Base-by-base conservation (phyloP, 202 grass and related monocot species). In the Digitaria exilis region DNA sequence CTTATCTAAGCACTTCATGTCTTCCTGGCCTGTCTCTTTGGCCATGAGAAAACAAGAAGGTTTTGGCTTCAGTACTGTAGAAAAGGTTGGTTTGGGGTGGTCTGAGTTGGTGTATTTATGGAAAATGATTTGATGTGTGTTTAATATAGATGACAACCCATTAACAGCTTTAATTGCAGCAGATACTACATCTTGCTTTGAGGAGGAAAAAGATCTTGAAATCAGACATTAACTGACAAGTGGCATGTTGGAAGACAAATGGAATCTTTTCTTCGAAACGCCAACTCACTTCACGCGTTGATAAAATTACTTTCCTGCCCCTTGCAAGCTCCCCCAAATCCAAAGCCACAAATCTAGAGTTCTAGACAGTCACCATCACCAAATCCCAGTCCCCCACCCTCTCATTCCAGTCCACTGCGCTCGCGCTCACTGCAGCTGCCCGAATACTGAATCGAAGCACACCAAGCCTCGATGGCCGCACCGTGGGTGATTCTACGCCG, bases 401-500 rank as follows among this genome's bases (percentile, higher is more conserved):
- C 57, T 3, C 31, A 21, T 3, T 63, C 60, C 6, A 39, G 7
- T 64, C 60, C 61, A 17, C 60, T 63, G 30, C 26, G 48, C 56
- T 26, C 34, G 39, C n/a, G 35, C 9, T 42, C 51, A 13, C 32
- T 41, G n/a, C 35, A 0, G 17, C 61, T 32, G 61, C 18, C 0
- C 14, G 42, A 46, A 42, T 13, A 42, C 65, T n/a, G 4, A 31
- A 45, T 16, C 5, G 75, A 76, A 63, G 75, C 39, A 2, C 22
- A 75, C 0, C 51, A 17, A 75, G 13, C 19, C 0, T 14, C 15
- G 22, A 44, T 50, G 59, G 76, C 26, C 5, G 42, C 42, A 28
- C 18, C 26, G 5, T 78, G 59, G 59, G 76, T 79, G 60, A 48
- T 79, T 21, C 60, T 79, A 2, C 44, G 76, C 19, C 76, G 59